These are phyloP conservation scores for Phylloporus sp. DNA, from an alignment of 1,284 basidiomycete genomes.

Conservation along the genomic window DNA sequence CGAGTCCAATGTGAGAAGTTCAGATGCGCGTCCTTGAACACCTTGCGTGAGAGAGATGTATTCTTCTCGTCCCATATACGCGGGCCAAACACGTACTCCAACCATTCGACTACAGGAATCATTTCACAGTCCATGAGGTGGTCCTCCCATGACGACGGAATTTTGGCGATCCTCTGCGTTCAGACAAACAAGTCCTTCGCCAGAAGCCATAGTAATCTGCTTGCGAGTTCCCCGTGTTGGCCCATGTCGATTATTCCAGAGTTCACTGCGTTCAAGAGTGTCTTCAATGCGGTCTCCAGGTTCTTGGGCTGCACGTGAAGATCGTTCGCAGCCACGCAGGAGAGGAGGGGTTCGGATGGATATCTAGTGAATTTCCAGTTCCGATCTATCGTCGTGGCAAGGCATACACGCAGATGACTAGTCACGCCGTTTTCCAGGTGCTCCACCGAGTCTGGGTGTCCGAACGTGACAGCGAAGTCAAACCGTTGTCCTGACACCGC, in stretches of 20 bases:
- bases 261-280: neutral
- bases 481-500: conserved; percentile 17
- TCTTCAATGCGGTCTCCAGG: neutral
- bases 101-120: conserved; percentile 10
- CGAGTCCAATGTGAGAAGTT: conserved; percentile 22
- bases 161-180: neutral
- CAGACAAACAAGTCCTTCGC: conserved; percentile 18
- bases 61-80: neutral
- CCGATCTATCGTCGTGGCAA: conserved; percentile 8
- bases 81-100: conserved; percentile 15
- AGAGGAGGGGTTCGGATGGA: conserved; percentile 17
- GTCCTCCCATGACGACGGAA: neutral
- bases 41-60: neutral
- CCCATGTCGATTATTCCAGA: conserved; percentile 16
- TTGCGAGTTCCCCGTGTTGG: conserved; percentile 9
- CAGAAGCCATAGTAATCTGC: conserved; percentile 16
- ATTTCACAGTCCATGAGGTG: conserved; percentile 9
- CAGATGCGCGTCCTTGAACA: conserved; percentile 9
- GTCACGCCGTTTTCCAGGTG: conserved; percentile 9
- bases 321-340: conserved; percentile 5
- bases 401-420: conserved; percentile 10
- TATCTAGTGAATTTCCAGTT: conserved; percentile 14
- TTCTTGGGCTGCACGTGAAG: neutral
- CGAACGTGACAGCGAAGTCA: conserved; percentile 1
- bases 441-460: conserved; percentile 8